phyloP scores from a whole-genome alignment of 495 filamentous ascomycete genomes.

The Aspergillus egyptiacus region DNA sequence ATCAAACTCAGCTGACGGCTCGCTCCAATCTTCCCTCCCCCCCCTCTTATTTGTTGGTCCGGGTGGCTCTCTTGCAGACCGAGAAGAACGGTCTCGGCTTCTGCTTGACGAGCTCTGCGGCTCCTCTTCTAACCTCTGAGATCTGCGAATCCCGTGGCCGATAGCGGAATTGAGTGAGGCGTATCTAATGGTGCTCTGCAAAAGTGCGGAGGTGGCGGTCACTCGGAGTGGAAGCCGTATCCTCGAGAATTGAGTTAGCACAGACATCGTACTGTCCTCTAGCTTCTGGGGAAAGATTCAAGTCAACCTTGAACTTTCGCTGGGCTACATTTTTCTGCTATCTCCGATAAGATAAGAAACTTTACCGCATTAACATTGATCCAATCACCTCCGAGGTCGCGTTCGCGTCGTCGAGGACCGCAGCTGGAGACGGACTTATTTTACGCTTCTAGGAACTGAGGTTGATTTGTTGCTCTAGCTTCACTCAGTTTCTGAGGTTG shows the following conservation, averaged over 20 bases:
- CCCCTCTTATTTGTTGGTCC: background rate
- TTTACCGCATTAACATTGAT: constrained; percentile 9
- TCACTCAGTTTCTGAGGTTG: constrained; percentile 1
- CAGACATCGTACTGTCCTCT: constrained; percentile 12
- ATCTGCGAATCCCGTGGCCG: constrained; percentile 44
- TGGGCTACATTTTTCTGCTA: constrained; percentile 4
- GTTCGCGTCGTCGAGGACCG: background rate
- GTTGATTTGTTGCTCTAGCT: background rate
- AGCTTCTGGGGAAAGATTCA: background rate
- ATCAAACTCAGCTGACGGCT: constrained; percentile 19
- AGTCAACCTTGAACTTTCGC: background rate
- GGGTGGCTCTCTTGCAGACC: background rate
- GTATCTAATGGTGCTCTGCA: constrained; percentile 23
- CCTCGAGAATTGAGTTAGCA: constrained; percentile 1
- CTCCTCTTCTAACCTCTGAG: constrained; percentile 17
- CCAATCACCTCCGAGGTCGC: constrained; percentile 2
- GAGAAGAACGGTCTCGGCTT: background rate
- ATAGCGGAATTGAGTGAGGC: constrained; percentile 55
- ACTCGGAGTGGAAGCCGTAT: constrained; percentile 3
- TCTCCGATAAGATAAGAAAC: constrained; percentile 18
- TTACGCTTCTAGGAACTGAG: constrained; percentile 11
- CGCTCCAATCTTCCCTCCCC: background rate
- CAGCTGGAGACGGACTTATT: constrained; percentile 5
- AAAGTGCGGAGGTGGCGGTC: background rate
- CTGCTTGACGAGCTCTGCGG: background rate